A percentile compares a stretch with the other conserved stretches of the same genome.
Conservation (phyloP, 208 protist species). For the Histomonas meleagridis region DNA sequence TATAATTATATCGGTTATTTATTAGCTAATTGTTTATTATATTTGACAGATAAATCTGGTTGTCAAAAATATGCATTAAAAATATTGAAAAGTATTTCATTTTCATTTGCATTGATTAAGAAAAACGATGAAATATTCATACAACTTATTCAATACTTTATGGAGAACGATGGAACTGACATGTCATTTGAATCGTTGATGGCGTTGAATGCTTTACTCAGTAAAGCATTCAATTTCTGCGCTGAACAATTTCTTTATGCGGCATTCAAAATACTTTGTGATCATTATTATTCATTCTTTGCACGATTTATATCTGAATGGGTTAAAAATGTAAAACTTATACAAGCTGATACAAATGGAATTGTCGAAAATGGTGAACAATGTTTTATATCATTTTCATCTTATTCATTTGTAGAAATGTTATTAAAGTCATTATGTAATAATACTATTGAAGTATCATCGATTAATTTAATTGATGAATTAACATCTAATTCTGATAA, state of each 20-base stretch:
- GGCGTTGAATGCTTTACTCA: not conserved
- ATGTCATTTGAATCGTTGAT: not conserved
- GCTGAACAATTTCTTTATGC: not conserved
- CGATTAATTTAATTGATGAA: not conserved
- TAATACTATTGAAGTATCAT: not conserved
- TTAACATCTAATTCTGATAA: not conserved
- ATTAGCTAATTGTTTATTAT: not conserved
- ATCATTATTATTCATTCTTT: not conserved
- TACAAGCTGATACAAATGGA: not conserved
- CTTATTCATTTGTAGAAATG: not conserved
- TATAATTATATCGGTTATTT: not conserved
- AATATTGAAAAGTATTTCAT: not conserved
- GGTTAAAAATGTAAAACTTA: not conserved
- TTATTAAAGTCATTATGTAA: not conserved
- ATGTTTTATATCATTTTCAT: not conserved
- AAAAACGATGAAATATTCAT: not conserved
- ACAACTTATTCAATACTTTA: not conserved
- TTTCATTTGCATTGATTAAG: not conserved
- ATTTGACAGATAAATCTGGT: not conserved
- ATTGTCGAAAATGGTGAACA: not conserved
- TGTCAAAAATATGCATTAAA: not conserved
- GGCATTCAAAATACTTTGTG: not conserved
- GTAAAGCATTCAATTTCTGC: not conserved
- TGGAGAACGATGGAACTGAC: not conserved
- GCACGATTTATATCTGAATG: not conserved